Evolutionary conservation across 805 yeast species (phyloP).

Genomic region (Jamesozyma hellenica): DNA sequence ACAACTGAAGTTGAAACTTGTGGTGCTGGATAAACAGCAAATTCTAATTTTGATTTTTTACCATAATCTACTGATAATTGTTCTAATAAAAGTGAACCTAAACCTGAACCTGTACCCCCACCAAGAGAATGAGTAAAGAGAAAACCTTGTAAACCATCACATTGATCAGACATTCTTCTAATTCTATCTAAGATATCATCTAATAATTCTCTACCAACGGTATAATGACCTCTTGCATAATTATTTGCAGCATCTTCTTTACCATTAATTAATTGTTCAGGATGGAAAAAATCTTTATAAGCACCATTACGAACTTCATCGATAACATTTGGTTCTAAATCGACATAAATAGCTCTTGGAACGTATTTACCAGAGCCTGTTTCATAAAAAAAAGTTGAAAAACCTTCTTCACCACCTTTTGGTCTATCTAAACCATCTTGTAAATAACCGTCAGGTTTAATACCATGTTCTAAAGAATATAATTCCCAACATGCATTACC

Average conservation of each 20-base stretch:
- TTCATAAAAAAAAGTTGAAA: constrained; percentile 91
- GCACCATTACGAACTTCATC: constrained; percentile 95
- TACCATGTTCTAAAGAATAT: constrained; percentile 95
- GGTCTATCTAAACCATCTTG: constrained; percentile 73
- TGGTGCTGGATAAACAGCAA: constrained; percentile 98
- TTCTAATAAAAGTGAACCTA: constrained; percentile 88
- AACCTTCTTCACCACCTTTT: constrained; percentile 93
- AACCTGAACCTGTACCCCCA: constrained; percentile 99
- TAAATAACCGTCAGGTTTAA: constrained; percentile 85
- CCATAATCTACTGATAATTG: constrained; percentile 88
- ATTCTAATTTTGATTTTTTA: constrained; percentile 92
- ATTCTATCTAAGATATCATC: constrained; percentile 93
- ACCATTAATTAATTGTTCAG: constrained; percentile 93
- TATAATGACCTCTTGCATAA: constrained; percentile 98
- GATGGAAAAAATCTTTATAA: constrained; percentile 89
- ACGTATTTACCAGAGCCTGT: constrained; percentile 95
- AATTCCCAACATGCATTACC: constrained; percentile 99
- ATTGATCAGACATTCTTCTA: constrained; percentile 92
- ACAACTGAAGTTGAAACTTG: constrained; percentile 95
- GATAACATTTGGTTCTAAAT: constrained; percentile 93
- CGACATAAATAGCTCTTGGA: constrained; percentile 95
- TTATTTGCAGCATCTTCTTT: constrained; percentile 99
- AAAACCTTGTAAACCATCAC: constrained; percentile 97
- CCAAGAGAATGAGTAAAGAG: constrained; percentile 94
- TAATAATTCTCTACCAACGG: constrained; percentile 89